Percentiles rank a stretch among this genome's conserved stretches.
Conservation (phyloP, 805 yeast species). For the Tetrapisispora pingtungensis region DNA sequence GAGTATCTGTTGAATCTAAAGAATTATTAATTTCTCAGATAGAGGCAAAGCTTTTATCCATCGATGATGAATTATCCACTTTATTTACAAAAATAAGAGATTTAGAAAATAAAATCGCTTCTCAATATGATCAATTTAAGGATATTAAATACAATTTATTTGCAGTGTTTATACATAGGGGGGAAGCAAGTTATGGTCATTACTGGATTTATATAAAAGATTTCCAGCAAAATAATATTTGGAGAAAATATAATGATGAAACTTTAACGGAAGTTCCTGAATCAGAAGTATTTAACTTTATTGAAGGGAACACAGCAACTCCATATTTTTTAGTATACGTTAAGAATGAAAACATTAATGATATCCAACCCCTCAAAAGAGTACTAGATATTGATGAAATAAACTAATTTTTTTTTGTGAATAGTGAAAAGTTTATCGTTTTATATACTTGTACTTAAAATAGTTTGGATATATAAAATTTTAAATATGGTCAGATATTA, state of each 20-base stretch:
- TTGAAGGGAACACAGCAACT: conserved; percentile 71
- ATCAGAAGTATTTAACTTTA: conserved; percentile 56
- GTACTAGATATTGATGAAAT: background rate
- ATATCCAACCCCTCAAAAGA: conserved; percentile 59
- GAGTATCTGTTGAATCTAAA: conserved; percentile 29
- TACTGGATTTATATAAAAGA: conserved; percentile 93
- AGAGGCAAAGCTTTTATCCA: conserved; percentile 35
- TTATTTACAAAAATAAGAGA: conserved; percentile 35
- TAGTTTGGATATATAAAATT: too few relatives aligned
- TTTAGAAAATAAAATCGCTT: conserved; percentile 41
- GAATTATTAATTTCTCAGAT: conserved; percentile 23
- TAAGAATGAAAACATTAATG: conserved; percentile 45
- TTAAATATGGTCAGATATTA: too few relatives aligned
- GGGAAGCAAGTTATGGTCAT: conserved; percentile 94
- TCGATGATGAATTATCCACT: conserved; percentile 37
- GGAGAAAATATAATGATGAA: conserved; percentile 91
- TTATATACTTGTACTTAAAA: too few relatives aligned
- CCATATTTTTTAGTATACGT: conserved; percentile 88
- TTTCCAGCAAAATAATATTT: conserved; percentile 45
- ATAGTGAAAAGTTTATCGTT: background rate
- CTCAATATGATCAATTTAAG: conserved; percentile 53
- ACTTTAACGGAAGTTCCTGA: conserved; percentile 70
- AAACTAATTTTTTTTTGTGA: too few relatives aligned
- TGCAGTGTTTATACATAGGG: conserved; percentile 90
- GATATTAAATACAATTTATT: conserved; percentile 70